Conservation (phyloP, 495 filamentous ascomycete genomes). For the Elasticomyces elasticus region DNA sequence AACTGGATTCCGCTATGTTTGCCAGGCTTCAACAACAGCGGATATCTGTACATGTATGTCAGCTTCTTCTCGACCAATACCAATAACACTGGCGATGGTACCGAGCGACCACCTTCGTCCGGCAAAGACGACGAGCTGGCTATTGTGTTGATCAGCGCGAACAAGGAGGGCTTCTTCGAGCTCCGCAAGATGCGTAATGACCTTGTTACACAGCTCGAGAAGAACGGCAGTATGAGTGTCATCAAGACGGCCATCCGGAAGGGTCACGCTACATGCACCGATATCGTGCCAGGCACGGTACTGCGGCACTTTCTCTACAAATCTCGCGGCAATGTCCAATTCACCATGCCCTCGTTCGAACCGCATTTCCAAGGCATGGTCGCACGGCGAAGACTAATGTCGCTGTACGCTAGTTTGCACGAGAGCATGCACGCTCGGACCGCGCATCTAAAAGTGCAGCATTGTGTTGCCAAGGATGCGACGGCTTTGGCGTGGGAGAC, state of each 20-base stretch:
- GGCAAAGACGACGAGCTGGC: constrained; percentile 68
- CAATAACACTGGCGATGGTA: constrained; percentile 14
- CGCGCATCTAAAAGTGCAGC: constrained; percentile 72
- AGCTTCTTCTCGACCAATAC: constrained; percentile 64
- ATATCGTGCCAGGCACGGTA: constrained; percentile 70
- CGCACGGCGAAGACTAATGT: constrained; percentile 65
- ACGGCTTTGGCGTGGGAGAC: constrained; percentile 84
- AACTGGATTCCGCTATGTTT: constrained; percentile 97
- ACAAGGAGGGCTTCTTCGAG: constrained; percentile 88
- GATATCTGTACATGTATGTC: constrained; percentile 99
- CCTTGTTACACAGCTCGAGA: constrained; percentile 65
- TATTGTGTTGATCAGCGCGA: constrained; percentile 80
- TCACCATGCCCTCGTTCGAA: constrained; percentile 74
- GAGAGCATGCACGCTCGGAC: constrained; percentile 73
- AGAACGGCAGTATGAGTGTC: constrained; percentile 60
- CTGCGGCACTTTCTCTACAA: constrained; percentile 92
- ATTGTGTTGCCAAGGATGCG: constrained; percentile 60
- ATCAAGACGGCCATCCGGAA: constrained; percentile 62
- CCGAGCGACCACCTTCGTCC: constrained; percentile 26
- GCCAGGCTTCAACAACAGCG: constrained; percentile 92
- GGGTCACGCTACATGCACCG: constrained; percentile 57
- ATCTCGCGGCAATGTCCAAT: constrained; percentile 85
- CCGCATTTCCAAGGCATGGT: constrained; percentile 58
- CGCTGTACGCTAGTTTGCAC: constrained; percentile 75
- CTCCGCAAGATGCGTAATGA: constrained; percentile 75